phyloP scores from a whole-genome alignment of 2,329 filamentous ascomycete species.

The Lizonia empirigonia region DNA sequence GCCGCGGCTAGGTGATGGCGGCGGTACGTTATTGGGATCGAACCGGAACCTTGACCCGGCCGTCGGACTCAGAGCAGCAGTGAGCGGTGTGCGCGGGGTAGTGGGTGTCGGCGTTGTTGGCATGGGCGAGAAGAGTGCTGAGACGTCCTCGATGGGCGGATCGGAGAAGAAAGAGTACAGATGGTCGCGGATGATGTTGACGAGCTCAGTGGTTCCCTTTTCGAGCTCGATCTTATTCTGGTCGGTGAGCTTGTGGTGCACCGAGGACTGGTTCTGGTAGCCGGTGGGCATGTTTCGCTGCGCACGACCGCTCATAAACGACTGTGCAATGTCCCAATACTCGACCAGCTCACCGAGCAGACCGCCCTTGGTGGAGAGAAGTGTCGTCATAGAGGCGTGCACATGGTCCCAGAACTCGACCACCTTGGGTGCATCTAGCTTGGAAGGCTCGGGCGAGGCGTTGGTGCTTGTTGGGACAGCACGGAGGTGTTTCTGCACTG shows the following conservation, averaged over 20 bases:
- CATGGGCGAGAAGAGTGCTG: conserved; percentile 80
- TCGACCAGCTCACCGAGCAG: conserved; percentile 88
- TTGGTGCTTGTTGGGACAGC: conserved; percentile 69
- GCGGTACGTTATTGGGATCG: conserved; percentile 76
- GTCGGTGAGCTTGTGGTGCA: conserved; percentile 78
- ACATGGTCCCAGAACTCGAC: conserved; percentile 94
- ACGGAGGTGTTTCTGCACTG: conserved; percentile 76
- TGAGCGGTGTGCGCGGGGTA: conserved; percentile 65
- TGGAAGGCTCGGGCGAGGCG: conserved; percentile 59
- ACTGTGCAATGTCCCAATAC: conserved; percentile 91
- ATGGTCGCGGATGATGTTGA: conserved; percentile 79
- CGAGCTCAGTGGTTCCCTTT: conserved; percentile 79
- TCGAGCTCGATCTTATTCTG: conserved; percentile 74
- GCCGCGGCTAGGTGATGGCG: conserved; percentile 73
- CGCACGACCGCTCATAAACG: conserved; percentile 85
- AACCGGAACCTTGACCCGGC: conserved; percentile 78
- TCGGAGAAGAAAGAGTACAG: conserved; percentile 84
- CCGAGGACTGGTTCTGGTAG: conserved; percentile 78
- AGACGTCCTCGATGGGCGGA: conserved; percentile 88
- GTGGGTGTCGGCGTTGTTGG: conserved; percentile 65
- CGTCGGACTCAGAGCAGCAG: conserved; percentile 63
- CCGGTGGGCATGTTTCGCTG: conserved; percentile 80
- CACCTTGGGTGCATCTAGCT: conserved; percentile 79
- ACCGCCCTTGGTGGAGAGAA: conserved; percentile 76
- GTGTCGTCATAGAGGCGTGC: conserved; percentile 70